Evolutionary conservation across 1,284 basidiomycete genomes (phyloP).

Genomic region (Leccinum pallidistipes): DNA sequence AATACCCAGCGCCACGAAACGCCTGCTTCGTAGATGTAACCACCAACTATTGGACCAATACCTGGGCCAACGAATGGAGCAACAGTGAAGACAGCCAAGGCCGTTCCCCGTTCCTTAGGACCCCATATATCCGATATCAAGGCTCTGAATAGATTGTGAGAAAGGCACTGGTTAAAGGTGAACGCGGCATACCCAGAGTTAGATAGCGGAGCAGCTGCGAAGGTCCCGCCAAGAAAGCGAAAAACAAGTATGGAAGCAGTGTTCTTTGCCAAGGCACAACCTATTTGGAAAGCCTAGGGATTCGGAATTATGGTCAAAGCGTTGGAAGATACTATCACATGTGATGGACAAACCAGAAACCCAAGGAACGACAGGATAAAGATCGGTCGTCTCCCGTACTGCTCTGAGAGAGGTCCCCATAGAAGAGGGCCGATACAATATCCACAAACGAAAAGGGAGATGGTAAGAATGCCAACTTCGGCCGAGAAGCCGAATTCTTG

Average conservation of each 20-base stretch:
- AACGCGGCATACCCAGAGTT: constrained; percentile 47
- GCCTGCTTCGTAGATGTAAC: constrained; percentile 45
- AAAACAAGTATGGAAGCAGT: constrained; percentile 60
- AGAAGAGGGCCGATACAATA: constrained; percentile 64
- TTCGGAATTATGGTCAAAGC: not conserved
- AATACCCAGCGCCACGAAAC: constrained; percentile 74
- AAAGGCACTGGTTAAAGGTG: not conserved
- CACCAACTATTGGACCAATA: constrained; percentile 67
- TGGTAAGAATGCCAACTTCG: constrained; percentile 50
- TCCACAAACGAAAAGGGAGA: constrained; percentile 57
- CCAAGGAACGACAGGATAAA: constrained; percentile 68
- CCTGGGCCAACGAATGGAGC: constrained; percentile 80
- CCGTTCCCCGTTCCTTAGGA: constrained; percentile 63
- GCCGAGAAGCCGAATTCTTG: constrained; percentile 53
- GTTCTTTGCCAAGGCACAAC: constrained; percentile 59
- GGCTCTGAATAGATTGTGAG: constrained; percentile 35
- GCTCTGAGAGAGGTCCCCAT: constrained; percentile 57
- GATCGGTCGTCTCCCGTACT: constrained; percentile 61
- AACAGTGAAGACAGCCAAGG: constrained; percentile 66
- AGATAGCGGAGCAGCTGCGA: constrained; percentile 45
- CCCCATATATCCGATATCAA: constrained; percentile 70
- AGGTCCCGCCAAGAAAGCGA: constrained; percentile 64
- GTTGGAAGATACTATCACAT: not conserved
- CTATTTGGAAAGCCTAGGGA: constrained; percentile 58
- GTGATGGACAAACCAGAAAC: constrained; percentile 48